Evolutionary conservation across 208 protist genomes (phyloP), one percentile per base, ranked within the genome.

Genomic region (Crithidia acanthocephali): DNA sequence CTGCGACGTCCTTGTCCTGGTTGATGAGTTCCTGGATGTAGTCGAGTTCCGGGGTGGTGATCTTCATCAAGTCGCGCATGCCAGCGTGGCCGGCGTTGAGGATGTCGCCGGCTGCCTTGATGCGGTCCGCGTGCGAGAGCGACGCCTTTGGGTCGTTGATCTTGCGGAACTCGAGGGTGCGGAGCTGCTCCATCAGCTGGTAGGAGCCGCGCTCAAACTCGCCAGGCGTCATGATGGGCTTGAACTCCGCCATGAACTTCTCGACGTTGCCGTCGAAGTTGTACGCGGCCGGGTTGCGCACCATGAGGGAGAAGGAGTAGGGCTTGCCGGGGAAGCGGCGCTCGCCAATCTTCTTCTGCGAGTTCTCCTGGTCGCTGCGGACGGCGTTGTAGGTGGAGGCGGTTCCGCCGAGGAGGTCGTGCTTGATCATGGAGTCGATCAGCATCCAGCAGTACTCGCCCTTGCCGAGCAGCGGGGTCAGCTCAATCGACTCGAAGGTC

Each of bases 21-120:
- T 85, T 84, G 57, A 93, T 79, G 2, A 80, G 69, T 53, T 83
- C 70, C 30, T 94, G 85, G 27, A 94, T 79, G 33, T 87, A 82
- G 76, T 98, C 92, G 5, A 97, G 74, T 80, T 98, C 90, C 4
- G 77, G 73, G 1, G 88, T 92, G 27, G 83, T 88, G 59, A 94
- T 84, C 56, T 87, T 89, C 77, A 94, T 84, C 52, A 92, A 57
- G 33, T 90, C 84, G 25, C 83, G 75, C 83, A 94, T 87, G 20
- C 85, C 86, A 7, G 48, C 77, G 80, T 96, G 91, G 8, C 82
- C 76, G 11, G 79, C 76, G 72, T 90, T 88, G 25, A 94, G 74
- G n/a, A 94, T 72, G 5, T 60, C 50, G 22, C 93, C 92, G 10
- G 76, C 80, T 13, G 53, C 25, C 23, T 62, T 64, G 52, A 94